phyloP scores from a whole-genome alignment of 2,329 filamentous ascomycete genomes.

The Claviceps africana region DNA sequence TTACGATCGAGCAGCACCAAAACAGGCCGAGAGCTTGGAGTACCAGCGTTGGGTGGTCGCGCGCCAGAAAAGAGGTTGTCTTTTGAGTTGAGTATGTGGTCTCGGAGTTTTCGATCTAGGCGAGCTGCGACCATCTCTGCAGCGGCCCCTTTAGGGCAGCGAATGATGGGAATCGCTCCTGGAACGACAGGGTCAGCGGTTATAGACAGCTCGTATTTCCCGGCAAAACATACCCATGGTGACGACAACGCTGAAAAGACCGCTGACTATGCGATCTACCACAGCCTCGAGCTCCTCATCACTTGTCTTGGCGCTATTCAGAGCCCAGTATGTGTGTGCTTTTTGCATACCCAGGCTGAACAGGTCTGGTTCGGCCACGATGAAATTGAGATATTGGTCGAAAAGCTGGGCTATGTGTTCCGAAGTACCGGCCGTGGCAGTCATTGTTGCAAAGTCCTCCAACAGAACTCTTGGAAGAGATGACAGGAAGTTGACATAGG shows the following conservation, averaged over 20 bases:
- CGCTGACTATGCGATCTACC: slow-evolving; percentile 84
- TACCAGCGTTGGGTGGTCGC: slow-evolving; percentile 43
- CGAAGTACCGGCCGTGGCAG: slow-evolving; percentile 68
- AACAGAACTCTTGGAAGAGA: slow-evolving; percentile 81
- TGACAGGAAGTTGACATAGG: slow-evolving; percentile 93
- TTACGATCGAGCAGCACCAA: slow-evolving; percentile 91
- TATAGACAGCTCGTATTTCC: not conserved
- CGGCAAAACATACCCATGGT: slow-evolving; percentile 61
- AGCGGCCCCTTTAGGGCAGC: slow-evolving; percentile 82
- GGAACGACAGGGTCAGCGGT: slow-evolving; percentile 1
- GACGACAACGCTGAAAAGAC: slow-evolving; percentile 95
- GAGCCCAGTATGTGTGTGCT: slow-evolving; percentile 81
- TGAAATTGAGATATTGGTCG: slow-evolving; percentile 95
- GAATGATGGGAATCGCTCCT: slow-evolving; percentile 88
- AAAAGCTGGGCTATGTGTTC: slow-evolving; percentile 86
- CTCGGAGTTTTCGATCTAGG: slow-evolving; percentile 85
- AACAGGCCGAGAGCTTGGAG: slow-evolving; percentile 67
- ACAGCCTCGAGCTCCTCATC: slow-evolving; percentile 80
- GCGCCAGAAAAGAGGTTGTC: slow-evolving; percentile 82
- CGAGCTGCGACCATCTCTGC: slow-evolving; percentile 91
- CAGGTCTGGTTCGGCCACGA: slow-evolving; percentile 86
- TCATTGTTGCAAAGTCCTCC: slow-evolving; percentile 87
- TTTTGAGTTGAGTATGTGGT: slow-evolving; percentile 94
- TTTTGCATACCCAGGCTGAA: slow-evolving; percentile 91
- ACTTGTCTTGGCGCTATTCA: slow-evolving; percentile 83